Evolutionary conservation across 352 stramenopile genomes (phyloP).

Genomic region (Peronospora farinosa): DNA sequence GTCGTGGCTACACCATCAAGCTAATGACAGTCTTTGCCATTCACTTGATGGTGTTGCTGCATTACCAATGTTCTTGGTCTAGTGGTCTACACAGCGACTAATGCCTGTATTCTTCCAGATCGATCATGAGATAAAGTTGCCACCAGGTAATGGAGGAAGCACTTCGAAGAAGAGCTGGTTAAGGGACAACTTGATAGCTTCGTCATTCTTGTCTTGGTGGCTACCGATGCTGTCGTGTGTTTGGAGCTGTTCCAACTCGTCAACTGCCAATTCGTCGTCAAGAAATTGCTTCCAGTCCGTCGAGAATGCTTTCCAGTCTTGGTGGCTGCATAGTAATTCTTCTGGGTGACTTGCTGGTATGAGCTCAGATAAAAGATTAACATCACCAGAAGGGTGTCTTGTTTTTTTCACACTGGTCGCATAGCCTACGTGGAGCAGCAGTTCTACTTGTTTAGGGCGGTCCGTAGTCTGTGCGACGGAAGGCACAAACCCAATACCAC

Average conservation of each 20-base stretch:
- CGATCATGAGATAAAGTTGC: conserved; percentile 24
- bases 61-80: too few species aligned
- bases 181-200: conserved; percentile 10
- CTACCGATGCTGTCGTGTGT: conserved; percentile 1
- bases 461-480: conserved; percentile 47
- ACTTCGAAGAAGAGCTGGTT: conserved; percentile 31
- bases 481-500: conserved; percentile 57
- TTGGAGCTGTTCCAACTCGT: conserved; percentile 48
- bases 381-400: background rate
- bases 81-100: conserved; percentile 19
- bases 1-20: too few species aligned
- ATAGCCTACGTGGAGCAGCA: conserved; percentile 67
- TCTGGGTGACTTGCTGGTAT: conserved; percentile 24
- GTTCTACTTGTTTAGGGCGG: conserved; percentile 40
- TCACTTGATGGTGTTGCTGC: background rate
- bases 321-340: conserved; percentile 46
- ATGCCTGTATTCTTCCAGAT: conserved; percentile 18
- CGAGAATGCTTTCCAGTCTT: conserved; percentile 51
- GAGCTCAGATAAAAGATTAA: conserved; percentile 18
- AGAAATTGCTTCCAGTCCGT: conserved; percentile 52
- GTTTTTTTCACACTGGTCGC: conserved; percentile 43
- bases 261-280: conserved; percentile 44
- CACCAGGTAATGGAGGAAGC: conserved; percentile 27
- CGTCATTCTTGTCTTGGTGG: conserved; percentile 16
- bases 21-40: background rate